phyloP scores from a whole-genome alignment of 148 eudicot genomes.

The Spergularia bocconei region DNA sequence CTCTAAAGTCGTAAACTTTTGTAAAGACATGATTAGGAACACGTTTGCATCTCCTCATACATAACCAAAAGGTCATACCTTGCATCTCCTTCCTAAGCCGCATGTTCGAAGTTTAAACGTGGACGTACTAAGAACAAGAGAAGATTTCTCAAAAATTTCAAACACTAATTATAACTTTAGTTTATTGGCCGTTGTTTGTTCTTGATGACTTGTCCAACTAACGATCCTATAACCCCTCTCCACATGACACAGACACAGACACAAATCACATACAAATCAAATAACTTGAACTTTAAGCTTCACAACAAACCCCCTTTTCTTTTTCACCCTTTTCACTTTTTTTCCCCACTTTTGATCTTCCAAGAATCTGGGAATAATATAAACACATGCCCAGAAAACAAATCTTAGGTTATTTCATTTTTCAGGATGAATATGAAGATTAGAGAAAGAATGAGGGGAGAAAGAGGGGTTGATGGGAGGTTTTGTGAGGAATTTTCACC shows the following conservation, averaged over 20 bases:
- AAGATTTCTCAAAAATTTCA: background rate
- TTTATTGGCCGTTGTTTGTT: background rate
- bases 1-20: too few relatives aligned
- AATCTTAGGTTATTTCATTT: background rate
- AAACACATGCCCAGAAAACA: background rate
- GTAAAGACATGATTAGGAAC: too few relatives aligned
- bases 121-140: conserved; percentile 18
- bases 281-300: conserved; percentile 7
- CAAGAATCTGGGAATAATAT: conserved; percentile 25
- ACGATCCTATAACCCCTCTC: conserved; percentile 20
- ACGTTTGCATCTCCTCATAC: background rate
- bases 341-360: conserved; percentile 15
- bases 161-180: background rate
- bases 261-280: background rate
- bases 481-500: conserved; percentile 56
- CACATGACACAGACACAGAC: too few relatives aligned
- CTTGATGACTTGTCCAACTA: background rate
- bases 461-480: conserved; percentile 36
- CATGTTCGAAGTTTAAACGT: conserved; percentile 23
- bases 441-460: conserved; percentile 28
- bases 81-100: background rate
- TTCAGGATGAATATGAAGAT: conserved; percentile 24
- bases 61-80: background rate
- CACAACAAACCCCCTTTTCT: conserved; percentile 10
- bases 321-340: conserved; percentile 2